Evolutionary conservation across 163 green algal species (phyloP).

Genomic region (Volvox carteri): DNA sequence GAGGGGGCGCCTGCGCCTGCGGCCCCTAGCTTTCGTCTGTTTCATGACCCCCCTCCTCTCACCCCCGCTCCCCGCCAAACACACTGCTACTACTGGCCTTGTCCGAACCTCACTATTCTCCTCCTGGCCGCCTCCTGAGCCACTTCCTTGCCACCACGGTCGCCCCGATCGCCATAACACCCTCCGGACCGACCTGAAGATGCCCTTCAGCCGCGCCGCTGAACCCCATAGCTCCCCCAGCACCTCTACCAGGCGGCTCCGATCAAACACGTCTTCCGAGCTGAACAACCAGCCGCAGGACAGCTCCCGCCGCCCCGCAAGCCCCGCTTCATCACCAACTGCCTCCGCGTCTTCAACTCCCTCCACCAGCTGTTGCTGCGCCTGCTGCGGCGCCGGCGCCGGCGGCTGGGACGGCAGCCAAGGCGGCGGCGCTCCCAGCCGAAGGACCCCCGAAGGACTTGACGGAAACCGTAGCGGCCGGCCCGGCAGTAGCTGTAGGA

Average conservation of each 20-base stretch:
- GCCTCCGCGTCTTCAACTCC: neutral
- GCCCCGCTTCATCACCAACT: neutral
- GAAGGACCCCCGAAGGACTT: too few species aligned
- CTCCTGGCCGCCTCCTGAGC: too few species aligned
- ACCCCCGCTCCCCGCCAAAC: too few species aligned
- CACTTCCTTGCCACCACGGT: too few species aligned
- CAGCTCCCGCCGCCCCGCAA: neutral
- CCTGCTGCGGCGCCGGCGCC: neutral
- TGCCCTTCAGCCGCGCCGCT: conserved; percentile 35
- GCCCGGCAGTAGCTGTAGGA: neutral
- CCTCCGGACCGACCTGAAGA: conserved; percentile 48
- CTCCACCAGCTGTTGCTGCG: neutral
- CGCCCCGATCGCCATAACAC: too few species aligned
- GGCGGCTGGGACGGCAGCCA: neutral
- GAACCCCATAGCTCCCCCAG: neutral
- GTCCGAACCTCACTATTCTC: too few species aligned
- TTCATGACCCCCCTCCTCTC: too few species aligned
- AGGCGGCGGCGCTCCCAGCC: neutral
- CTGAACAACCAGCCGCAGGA: conserved; percentile 55
- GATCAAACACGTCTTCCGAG: conserved; percentile 43
- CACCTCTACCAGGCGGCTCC: neutral
- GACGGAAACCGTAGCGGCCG: conserved; percentile 24
- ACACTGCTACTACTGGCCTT: too few species aligned
- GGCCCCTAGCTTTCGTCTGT: too few species aligned
- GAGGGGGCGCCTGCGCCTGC: too few species aligned